Conservation (phyloP, 495 filamentous ascomycete species). For the Xylaria intraflava region DNA sequence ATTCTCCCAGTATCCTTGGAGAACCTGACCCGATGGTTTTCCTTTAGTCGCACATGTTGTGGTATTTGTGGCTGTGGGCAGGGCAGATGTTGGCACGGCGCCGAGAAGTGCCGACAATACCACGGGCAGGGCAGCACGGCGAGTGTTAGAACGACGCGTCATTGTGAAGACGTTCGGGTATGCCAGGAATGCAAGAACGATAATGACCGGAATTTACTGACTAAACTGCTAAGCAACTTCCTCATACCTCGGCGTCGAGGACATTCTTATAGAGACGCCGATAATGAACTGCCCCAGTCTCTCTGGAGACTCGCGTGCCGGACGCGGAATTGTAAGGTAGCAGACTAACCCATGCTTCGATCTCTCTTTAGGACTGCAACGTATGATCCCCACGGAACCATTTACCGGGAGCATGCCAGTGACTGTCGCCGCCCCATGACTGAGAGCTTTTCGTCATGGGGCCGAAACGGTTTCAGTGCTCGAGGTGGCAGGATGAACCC, state of each 20-base stretch:
- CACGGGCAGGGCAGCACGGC: slow-evolving; percentile 7
- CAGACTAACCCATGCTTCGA: not conserved
- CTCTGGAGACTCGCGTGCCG: not conserved
- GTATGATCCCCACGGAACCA: not conserved
- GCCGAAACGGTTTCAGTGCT: not conserved
- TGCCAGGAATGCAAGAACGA: too few relatives aligned
- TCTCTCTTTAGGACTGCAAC: not conserved
- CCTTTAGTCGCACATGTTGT: slow-evolving; percentile 17
- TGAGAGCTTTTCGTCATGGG: not conserved
- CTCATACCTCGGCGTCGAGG: not conserved
- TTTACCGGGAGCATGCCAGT: not conserved
- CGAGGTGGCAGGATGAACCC: too few relatives aligned
- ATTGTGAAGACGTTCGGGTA: not conserved
- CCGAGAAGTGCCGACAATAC: slow-evolving; percentile 10
- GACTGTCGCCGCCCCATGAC: not conserved
- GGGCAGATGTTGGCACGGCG: slow-evolving; percentile 5
- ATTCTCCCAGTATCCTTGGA: slow-evolving; percentile 23
- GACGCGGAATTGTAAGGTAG: not conserved
- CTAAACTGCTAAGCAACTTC: not conserved
- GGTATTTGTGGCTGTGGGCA: not conserved
- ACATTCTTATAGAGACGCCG: not conserved
- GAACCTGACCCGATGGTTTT: slow-evolving; percentile 18
- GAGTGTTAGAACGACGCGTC: slow-evolving; percentile 10
- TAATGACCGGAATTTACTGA: not conserved
- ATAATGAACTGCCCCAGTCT: too few relatives aligned